Conservation (phyloP, 176 grass and related monocot species). For the Hsuehochloa calcarea region DNA sequence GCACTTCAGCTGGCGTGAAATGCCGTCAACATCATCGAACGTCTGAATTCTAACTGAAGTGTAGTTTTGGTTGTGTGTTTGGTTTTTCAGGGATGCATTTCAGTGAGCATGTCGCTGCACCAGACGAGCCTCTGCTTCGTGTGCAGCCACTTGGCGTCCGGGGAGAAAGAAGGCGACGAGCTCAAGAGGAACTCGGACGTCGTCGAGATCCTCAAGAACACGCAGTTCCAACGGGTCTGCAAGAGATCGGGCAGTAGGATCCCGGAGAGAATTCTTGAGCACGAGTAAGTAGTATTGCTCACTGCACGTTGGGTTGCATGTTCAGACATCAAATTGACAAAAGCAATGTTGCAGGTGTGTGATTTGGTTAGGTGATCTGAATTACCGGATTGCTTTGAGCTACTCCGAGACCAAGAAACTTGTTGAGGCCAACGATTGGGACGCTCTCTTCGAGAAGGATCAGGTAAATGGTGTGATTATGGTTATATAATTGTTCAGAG, state of each 20-base stretch:
- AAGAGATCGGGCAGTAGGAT: constrained; percentile 52
- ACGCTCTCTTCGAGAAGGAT: constrained; percentile 80
- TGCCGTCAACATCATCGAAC: neutral
- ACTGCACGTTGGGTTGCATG: neutral
- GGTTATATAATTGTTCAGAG: neutral
- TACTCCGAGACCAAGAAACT: constrained; percentile 70
- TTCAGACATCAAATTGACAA: neutral
- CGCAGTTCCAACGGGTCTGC: constrained; percentile 62
- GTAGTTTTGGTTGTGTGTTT: neutral
- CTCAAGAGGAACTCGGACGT: constrained; percentile 78
- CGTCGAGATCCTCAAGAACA: constrained; percentile 78
- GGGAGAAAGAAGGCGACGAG: constrained; percentile 97
- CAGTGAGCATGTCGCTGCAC: constrained; percentile 90
- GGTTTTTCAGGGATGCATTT: constrained; percentile 73
- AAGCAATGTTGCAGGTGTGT: constrained; percentile 42
- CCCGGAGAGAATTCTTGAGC: constrained; percentile 75
- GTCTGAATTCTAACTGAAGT: neutral
- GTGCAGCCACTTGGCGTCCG: constrained; percentile 93
- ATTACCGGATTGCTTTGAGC: constrained; percentile 77
- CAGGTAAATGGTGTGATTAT: constrained; percentile 34
- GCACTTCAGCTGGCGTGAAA: neutral
- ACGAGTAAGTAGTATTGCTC: constrained; percentile 57
- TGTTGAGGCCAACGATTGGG: constrained; percentile 69
- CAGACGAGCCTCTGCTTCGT: constrained; percentile 85
- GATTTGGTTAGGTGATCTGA: constrained; percentile 84